phyloP scores from a whole-genome alignment of 2,329 filamentous ascomycete species.

The Triangularia verruculosa region DNA sequence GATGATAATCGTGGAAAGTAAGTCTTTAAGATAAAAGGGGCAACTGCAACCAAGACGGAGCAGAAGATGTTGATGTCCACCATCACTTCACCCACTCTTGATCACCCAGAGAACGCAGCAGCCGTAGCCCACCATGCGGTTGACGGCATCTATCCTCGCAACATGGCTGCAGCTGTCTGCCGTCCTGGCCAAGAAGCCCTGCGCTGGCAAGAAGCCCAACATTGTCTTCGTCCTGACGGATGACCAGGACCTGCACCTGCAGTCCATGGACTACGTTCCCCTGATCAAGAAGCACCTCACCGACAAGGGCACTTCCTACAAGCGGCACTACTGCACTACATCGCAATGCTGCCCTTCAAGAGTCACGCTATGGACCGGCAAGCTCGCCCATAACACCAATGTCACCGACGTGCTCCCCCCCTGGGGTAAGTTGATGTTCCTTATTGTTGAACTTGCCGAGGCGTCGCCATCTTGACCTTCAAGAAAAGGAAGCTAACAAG shows the following conservation, averaged over 20 bases:
- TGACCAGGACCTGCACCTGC: constrained; percentile 60
- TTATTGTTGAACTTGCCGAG: constrained; percentile 24
- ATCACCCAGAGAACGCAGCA: not conserved
- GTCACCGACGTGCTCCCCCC: constrained; percentile 44
- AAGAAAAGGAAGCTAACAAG: not conserved
- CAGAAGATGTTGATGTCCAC: not conserved
- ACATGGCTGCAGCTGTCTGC: constrained; percentile 18
- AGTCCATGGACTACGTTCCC: constrained; percentile 59
- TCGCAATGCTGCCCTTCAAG: constrained; percentile 61
- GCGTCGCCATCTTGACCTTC: constrained; percentile 9
- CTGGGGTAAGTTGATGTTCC: constrained; percentile 18
- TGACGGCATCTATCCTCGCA: constrained; percentile 15
- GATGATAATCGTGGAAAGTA: not conserved
- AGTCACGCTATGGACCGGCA: constrained; percentile 59
- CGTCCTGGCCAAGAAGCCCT: constrained; percentile 8
- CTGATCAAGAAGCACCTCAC: constrained; percentile 52
- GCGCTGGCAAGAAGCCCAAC: constrained; percentile 40
- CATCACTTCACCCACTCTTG: not conserved
- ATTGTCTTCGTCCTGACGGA: constrained; percentile 63
- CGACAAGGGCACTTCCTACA: constrained; percentile 54
- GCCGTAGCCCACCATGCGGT: constrained; percentile 15
- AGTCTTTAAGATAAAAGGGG: not conserved
- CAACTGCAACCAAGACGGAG: not conserved
- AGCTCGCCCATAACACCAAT: constrained; percentile 62
- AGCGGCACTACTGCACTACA: constrained; percentile 59